Evolutionary conservation across 768 basidiomycete genomes (phyloP).

Genomic region (Phanerochaete carnosa): DNA sequence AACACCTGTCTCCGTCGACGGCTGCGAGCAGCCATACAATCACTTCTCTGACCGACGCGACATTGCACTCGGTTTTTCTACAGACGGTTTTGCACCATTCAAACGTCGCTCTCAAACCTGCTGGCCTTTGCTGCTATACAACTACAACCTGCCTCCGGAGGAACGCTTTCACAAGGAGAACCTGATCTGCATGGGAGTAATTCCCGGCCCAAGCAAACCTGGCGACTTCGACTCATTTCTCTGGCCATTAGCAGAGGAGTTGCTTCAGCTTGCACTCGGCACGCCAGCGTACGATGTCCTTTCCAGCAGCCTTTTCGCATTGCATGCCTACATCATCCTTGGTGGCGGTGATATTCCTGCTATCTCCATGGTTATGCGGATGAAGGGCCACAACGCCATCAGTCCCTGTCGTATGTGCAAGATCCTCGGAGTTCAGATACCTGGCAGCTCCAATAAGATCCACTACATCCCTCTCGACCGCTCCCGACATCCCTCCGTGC

Average conservation of each 20-base stretch:
- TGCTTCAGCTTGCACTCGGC: conserved; percentile 20
- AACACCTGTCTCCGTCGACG: conserved; percentile 25
- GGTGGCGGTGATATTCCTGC: conserved; percentile 26
- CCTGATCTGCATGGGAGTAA: conserved; percentile 20
- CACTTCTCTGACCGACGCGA: conserved; percentile 38
- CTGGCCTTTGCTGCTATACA: conserved; percentile 41
- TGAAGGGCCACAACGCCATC: conserved; percentile 27
- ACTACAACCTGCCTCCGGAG: conserved; percentile 31
- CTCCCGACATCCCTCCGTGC: conserved; percentile 4
- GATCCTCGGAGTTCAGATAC: conserved; percentile 18
- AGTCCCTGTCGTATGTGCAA: conserved; percentile 24
- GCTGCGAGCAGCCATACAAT: conserved; percentile 16
- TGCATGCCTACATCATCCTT: conserved; percentile 23
- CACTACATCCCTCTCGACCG: conserved; percentile 20
- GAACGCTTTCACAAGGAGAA: conserved; percentile 13
- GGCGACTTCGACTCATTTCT: conserved; percentile 26
- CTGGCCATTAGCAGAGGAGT: conserved; percentile 24
- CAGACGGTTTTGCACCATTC: conserved; percentile 40
- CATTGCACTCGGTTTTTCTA: conserved; percentile 39
- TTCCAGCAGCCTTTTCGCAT: conserved; percentile 11
- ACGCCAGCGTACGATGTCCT: conserved; percentile 15
- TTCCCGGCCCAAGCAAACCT: conserved; percentile 20
- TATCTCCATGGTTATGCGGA: conserved; percentile 22
- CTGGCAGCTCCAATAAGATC: neutral
- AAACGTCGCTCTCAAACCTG: conserved; percentile 28